Evolutionary conservation across 495 filamentous ascomycete species (phyloP).

Genomic region (Talaromyces adpressus): DNA sequence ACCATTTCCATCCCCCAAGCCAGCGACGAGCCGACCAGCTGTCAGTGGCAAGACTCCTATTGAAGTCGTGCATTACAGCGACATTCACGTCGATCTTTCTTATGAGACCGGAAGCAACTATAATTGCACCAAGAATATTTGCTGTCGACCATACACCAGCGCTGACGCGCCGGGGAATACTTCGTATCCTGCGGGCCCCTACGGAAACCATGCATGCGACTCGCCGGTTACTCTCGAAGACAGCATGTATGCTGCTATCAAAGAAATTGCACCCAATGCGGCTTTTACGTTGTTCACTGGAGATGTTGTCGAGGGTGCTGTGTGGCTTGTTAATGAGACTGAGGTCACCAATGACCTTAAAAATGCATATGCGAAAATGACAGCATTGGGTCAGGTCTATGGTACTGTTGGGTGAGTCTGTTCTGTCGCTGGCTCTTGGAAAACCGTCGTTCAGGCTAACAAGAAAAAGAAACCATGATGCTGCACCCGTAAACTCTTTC

Average conservation of each 20-base stretch:
- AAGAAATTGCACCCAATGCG: conserved; percentile 26
- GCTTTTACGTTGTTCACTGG: conserved; percentile 41
- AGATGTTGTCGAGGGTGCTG: conserved; percentile 41
- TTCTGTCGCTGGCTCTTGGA: background rate
- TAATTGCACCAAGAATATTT: conserved; percentile 49
- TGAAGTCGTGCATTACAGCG: conserved; percentile 48
- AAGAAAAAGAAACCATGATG: conserved; percentile 40
- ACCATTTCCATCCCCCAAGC: conserved; percentile 37
- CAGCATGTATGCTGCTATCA: conserved; percentile 45
- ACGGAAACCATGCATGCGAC: conserved; percentile 46
- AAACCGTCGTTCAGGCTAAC: background rate
- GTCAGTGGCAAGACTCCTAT: conserved; percentile 39
- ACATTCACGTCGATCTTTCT: conserved; percentile 47
- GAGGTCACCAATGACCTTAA: conserved; percentile 1
- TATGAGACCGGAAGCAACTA: conserved; percentile 44
- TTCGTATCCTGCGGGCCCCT: conserved; percentile 35
- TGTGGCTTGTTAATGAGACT: conserved; percentile 23
- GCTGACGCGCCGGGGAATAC: conserved; percentile 35
- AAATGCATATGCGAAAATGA: conserved; percentile 4
- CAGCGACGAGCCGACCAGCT: conserved; percentile 27
- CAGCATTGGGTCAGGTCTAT: conserved; percentile 21
- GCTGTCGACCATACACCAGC: conserved; percentile 42
- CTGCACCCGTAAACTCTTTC: conserved; percentile 45
- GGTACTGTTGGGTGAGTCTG: conserved; percentile 42
- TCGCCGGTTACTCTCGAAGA: conserved; percentile 41